Evolutionary conservation across 2,329 filamentous ascomycete species (phyloP), one percentile per base, ranked within the genome.

Genomic region (Colletotrichum coccodes): DNA sequence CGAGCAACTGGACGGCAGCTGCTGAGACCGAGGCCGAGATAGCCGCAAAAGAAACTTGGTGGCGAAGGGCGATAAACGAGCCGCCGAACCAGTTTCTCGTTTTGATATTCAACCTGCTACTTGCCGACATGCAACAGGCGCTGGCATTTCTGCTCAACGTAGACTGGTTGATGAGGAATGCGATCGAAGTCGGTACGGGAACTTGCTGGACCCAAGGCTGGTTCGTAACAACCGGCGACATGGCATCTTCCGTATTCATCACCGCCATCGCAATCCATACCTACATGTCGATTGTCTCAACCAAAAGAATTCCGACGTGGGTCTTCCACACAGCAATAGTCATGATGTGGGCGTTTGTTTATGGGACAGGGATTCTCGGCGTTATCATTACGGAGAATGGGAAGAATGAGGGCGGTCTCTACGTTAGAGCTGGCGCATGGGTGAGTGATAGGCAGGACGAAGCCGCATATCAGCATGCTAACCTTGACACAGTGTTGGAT

Each of bases 61-160:
- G 70, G 34, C 52, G 70, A n/a, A 73, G 74, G 14, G 58, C 75
- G 30, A 72, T 75, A 58, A 77, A 75, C 44, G 78, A 80, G 23
- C 79, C 82, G 6, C 85, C 85, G 0, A 92, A 92, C 71, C 91
- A 93, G 76, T 91, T 92, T 73, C 84, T 92, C 32, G 81, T 93
- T 0, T 82, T 93, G 5, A 90, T 93, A 66, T 87, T 91, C 76
- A 93, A 93, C 75, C 84, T 93, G 0, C 81, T 93, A 6, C 79
- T 91, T 26, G 90, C 91, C 67, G 91, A 93, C 72, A 84, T 92
- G 63, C 88, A 91, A 73, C 91, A 93, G 73, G 84, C 88, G 8
- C 76, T 88, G 0, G 88, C 89, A 4, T 93, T 92, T 74, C 73
- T 91, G 49, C 81, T 92, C 56, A 92, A 90, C 70, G 84, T 85